Base-by-base conservation (phyloP, 768 basidiomycete species). In the Phallus indusiatus region DNA sequence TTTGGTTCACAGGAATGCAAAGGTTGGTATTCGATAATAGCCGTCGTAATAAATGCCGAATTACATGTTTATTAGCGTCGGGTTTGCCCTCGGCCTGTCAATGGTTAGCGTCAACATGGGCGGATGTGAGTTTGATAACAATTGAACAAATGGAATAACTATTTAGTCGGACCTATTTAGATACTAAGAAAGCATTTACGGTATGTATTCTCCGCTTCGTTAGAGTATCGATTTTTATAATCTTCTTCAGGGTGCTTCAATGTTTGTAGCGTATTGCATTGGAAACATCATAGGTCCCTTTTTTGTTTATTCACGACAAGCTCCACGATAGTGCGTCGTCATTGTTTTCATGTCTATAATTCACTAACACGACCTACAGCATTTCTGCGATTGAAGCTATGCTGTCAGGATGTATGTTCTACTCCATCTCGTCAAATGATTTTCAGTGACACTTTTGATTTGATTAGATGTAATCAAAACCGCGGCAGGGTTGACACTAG, bases 341-440 rank as follows among this genome's bases (percentile, higher is more conserved):
- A 14, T 10, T 42, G 36, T 6, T 17, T 35, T 4, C 21, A 36
- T 36, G 37, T 51, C 17, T n/a, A 37, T 16, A 33, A 18, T 2
- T 8, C 28, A n/a, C 17, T 33, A 62, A 61, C 42, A 46, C 55
- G 9, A n/a, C 53, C 7, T n/a, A 8, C 49, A 56, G 60, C 71
- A 73, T 59, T 54, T 72, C 35, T 68, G 61, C 12, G 62, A 69
- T 58, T 66, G 66, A 56, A 53, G 62, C 46, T 57, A 58, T 46
- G 58, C 53, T 60, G 28, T 33, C 60, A 65, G 64, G 63, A 64
- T 53, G 63, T 67, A 51, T 60, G 59, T 48, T 54, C 64, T 36
- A 61, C 63, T 36, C 53, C 59, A 11, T 53, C 60, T 51, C 24
- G 55, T 60, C 4, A 62, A 66, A 47, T 60, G 62, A 55, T 63